Evolutionary conservation across 352 stramenopile species (phyloP).

Genomic region (Globisporangium solare): DNA sequence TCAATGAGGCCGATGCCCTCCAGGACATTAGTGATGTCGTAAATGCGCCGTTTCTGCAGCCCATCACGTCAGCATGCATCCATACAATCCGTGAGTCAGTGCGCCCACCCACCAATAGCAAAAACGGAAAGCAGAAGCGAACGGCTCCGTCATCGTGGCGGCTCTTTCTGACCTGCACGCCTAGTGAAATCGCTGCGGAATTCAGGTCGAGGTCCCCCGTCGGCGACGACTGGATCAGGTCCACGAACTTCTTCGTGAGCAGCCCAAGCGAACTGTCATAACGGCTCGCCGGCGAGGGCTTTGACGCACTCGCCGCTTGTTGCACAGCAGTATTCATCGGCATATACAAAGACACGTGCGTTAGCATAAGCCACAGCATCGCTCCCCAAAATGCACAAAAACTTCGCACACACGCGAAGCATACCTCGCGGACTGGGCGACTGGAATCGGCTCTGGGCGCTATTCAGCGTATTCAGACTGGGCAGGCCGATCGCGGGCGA

Average conservation of each 20-base stretch:
- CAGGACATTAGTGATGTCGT: conserved; percentile 99
- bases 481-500: conserved; percentile 7
- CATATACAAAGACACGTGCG: not conserved
- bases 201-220: conserved; percentile 95
- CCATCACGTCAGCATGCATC: conserved; percentile 2
- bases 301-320: conserved; percentile 23
- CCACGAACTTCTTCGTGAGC: conserved; percentile 97
- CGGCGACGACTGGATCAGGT: conserved; percentile 88
- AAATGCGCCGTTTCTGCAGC: conserved; percentile 93
- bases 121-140: not conserved
- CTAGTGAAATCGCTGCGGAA: conserved; percentile 77
- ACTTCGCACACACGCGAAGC: conserved; percentile 10
- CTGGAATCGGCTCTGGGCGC: conserved; percentile 33
- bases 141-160: not conserved
- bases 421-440: conserved; percentile 45
- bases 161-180: conserved; percentile 54
- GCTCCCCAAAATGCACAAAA: not conserved
- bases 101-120: not conserved
- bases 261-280: conserved; percentile 96
- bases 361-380: not conserved
- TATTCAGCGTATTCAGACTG: not conserved
- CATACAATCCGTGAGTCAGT: not conserved
- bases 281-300: conserved; percentile 75
- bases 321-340: no score
- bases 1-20: conserved; percentile 97